phyloP scores from a whole-genome alignment of 208 protist genomes.

The Phytomonas sp. region DNA sequence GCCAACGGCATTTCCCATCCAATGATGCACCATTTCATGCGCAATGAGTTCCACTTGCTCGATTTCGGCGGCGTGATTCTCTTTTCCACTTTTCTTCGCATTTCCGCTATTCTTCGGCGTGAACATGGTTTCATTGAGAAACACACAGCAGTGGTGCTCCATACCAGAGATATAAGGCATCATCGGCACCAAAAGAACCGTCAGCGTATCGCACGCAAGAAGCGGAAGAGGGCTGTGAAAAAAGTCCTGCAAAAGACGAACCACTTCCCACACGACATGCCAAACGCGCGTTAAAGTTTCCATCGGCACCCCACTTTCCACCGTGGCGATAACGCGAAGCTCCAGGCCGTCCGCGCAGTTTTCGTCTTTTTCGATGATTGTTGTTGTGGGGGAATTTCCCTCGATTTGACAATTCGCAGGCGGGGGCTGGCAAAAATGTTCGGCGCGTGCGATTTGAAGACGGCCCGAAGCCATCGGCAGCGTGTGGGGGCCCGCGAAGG shows the following conservation, averaged over 20 bases:
- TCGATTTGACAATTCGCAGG: conserved; percentile 6
- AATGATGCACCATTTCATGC: conserved; percentile 85
- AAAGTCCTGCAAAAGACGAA: conserved; percentile 46
- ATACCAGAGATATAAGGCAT: conserved; percentile 81
- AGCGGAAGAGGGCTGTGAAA: conserved; percentile 56
- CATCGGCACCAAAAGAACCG: conserved; percentile 53
- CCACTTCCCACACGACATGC: conserved; percentile 21
- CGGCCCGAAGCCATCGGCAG: background rate
- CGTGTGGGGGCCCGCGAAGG: conserved; percentile 10
- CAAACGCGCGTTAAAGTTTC: conserved; percentile 24
- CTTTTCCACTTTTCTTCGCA: conserved; percentile 3
- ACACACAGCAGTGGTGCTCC: conserved; percentile 82
- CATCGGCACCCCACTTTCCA: background rate
- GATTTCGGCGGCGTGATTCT: conserved; percentile 17
- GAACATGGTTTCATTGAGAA: conserved; percentile 71
- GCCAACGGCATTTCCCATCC: conserved; percentile 76
- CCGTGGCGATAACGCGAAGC: background rate
- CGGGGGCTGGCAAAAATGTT: background rate
- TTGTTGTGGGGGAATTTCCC: background rate
- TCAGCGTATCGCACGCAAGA: conserved; percentile 29
- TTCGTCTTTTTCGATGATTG: background rate
- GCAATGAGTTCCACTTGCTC: conserved; percentile 54
- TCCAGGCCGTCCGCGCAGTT: background rate
- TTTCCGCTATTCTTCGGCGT: background rate
- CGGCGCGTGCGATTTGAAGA: background rate